A percentile compares a stretch with the other conserved stretches of the same genome.
Conservation (phyloP, 2,329 filamentous ascomycete species). For the Aspergillus sp. region DNA sequence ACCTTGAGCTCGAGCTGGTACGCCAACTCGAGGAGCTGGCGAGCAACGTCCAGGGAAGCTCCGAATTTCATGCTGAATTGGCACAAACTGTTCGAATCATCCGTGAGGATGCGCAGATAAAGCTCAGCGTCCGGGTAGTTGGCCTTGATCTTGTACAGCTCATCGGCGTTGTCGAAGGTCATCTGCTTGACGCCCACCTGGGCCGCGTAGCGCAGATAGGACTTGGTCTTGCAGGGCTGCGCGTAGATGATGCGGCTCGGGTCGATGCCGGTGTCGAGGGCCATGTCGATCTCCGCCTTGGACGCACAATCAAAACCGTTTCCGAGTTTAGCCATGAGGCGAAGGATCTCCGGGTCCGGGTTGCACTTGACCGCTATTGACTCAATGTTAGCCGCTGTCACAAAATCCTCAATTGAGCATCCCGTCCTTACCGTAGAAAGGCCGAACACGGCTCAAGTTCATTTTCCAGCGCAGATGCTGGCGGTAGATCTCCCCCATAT, state of each 20-base stretch:
- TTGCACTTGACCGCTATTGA: conserved; percentile 92
- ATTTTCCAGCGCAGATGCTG: conserved; percentile 98
- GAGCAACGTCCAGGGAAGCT: conserved; percentile 79
- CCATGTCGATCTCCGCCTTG: conserved; percentile 93
- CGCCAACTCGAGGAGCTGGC: conserved; percentile 75
- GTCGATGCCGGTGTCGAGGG: conserved; percentile 78
- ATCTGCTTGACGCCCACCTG: conserved; percentile 88
- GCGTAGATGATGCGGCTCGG: conserved; percentile 96
- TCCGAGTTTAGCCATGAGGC: conserved; percentile 82
- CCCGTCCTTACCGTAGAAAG: conserved; percentile 77
- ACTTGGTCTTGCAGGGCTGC: conserved; percentile 99
- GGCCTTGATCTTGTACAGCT: conserved; percentile 96
- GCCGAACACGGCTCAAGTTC: conserved; percentile 87
- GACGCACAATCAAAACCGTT: conserved; percentile 98
- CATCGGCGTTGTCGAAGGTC: conserved; percentile 98
- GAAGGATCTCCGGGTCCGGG: conserved; percentile 85
- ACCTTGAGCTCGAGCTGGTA: conserved; percentile 83
- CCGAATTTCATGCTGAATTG: conserved; percentile 97
- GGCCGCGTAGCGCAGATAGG: conserved; percentile 89
- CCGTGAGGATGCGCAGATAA: conserved; percentile 90
- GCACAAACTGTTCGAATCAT: conserved; percentile 92
- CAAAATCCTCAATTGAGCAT: no score
- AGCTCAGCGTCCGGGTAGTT: conserved; percentile 87
- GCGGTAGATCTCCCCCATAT: conserved; percentile 97
- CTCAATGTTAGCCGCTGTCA: neutral